Conservation (phyloP, 352 stramenopile genomes). For the Pythium coloratum region DNA sequence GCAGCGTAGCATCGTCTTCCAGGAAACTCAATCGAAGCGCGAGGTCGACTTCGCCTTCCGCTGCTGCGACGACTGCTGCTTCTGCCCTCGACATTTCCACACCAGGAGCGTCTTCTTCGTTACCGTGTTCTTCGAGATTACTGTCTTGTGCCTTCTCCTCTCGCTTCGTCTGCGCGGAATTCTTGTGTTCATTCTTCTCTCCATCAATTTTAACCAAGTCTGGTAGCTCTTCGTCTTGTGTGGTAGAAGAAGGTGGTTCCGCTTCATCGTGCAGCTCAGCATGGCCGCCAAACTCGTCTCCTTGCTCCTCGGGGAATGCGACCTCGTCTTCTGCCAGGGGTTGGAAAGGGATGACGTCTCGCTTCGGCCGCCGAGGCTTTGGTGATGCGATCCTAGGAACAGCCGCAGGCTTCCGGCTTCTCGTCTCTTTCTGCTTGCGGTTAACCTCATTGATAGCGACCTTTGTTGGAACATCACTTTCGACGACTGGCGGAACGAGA, state of each 20-base stretch:
- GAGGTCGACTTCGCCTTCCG: conserved; percentile 46
- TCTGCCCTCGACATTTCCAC: conserved; percentile 39
- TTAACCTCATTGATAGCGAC: not conserved
- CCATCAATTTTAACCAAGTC: not conserved
- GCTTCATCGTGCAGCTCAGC: not conserved
- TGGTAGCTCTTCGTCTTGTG: not conserved
- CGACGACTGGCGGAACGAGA: not conserved
- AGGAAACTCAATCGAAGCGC: conserved; percentile 56
- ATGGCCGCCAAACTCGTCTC: conserved; percentile 8
- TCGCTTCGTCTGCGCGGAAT: not conserved
- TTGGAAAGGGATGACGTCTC: conserved; percentile 3
- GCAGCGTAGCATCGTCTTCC: conserved; percentile 46
- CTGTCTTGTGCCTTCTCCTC: not conserved
- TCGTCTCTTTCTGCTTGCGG: not conserved
- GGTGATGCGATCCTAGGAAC: conserved; percentile 10
- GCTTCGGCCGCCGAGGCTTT: not conserved
- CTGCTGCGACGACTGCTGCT: conserved; percentile 37
- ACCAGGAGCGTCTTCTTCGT: not conserved
- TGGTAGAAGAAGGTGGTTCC: not conserved
- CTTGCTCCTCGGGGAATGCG: conserved; percentile 15
- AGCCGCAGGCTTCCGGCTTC: not conserved
- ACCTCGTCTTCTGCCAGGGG: conserved; percentile 12
- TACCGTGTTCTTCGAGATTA: not conserved
- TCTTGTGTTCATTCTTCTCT: not conserved
- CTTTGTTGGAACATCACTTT: not conserved